Evolutionary conservation across 2,329 filamentous ascomycete genomes (phyloP).

Genomic region (Arthrobotrys pseudoclavata): DNA sequence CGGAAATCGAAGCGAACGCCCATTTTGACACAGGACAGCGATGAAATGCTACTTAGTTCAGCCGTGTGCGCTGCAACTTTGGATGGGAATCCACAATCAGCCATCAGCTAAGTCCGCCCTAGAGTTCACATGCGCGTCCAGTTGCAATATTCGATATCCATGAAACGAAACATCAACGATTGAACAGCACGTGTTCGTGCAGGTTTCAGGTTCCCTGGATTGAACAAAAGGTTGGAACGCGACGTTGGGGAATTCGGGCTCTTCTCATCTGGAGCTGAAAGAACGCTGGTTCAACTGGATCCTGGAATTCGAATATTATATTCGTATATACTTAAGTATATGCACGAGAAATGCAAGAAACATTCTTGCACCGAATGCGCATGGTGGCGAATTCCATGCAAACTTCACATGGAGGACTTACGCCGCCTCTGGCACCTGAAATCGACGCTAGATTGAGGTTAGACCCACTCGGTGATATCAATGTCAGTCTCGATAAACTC

Average conservation of each 20-base stretch:
- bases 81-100: conserved; percentile 15
- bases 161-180: conserved; percentile 27
- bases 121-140: conserved; percentile 14
- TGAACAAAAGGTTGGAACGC: conserved; percentile 1
- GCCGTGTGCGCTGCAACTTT: conserved; percentile 12
- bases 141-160: conserved; percentile 3
- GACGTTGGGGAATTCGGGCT: conserved; percentile 8
- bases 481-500: not conserved
- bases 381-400: conserved; percentile 17
- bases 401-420: conserved; percentile 13
- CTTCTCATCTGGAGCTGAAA: conserved; percentile 6
- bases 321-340: not conserved
- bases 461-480: not conserved
- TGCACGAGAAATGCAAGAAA: conserved; percentile 26
- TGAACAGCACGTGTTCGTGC: conserved; percentile 19
- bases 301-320: conserved; percentile 12
- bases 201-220: conserved; percentile 13
- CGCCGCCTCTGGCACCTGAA: conserved; percentile 14
- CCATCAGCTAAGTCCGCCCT: not conserved
- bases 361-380: conserved; percentile 18
- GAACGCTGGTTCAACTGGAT: not conserved
- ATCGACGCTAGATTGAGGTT: conserved; percentile 15
- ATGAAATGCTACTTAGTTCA: not conserved
- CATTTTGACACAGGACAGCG: not conserved
- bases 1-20: conserved; percentile 25